Evolutionary conservation across 441 rosid species (phyloP).

Genomic region (Hura crepitans): DNA sequence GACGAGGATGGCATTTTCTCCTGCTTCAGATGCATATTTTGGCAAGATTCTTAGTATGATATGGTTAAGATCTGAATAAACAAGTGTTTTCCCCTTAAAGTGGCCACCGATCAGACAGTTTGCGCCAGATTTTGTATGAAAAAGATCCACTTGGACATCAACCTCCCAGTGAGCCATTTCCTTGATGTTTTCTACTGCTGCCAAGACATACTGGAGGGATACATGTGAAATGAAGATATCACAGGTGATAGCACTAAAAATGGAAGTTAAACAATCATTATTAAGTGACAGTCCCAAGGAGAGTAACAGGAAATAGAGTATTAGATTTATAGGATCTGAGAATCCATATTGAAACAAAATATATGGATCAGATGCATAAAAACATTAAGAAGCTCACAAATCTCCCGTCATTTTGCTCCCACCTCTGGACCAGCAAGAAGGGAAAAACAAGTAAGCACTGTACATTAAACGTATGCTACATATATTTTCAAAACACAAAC

Average conservation of each 20-base stretch:
- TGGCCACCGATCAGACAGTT: conserved; percentile 59
- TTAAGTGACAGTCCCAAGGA: not conserved
- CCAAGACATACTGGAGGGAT: conserved; percentile 70
- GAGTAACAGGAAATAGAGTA: not conserved
- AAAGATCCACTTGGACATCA: conserved; percentile 74
- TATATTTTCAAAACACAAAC: conserved; percentile 8
- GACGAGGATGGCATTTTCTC: conserved; percentile 72
- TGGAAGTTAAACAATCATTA: not conserved
- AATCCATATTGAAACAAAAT: not conserved
- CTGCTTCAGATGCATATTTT: conserved; percentile 70
- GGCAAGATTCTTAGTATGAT: conserved; percentile 67
- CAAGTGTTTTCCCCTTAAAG: conserved; percentile 71
- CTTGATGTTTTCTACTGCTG: conserved; percentile 52
- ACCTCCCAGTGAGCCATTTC: conserved; percentile 81
- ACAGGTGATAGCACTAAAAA: conserved; percentile 17
- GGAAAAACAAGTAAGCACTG: not conserved
- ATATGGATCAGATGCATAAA: not conserved
- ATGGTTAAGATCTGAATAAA: conserved; percentile 79
- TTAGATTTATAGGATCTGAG: not conserved
- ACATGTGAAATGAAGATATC: conserved; percentile 26
- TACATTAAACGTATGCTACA: not conserved
- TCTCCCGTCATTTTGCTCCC: not conserved
- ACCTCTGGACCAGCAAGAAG: not conserved
- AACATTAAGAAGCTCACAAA: not conserved
- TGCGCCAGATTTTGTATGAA: conserved; percentile 61